Evolutionary conservation across 2,329 filamentous ascomycete genomes (phyloP), one percentile per base, ranked within the genome.

Genomic region (Pseudogymnoascus sp.): DNA sequence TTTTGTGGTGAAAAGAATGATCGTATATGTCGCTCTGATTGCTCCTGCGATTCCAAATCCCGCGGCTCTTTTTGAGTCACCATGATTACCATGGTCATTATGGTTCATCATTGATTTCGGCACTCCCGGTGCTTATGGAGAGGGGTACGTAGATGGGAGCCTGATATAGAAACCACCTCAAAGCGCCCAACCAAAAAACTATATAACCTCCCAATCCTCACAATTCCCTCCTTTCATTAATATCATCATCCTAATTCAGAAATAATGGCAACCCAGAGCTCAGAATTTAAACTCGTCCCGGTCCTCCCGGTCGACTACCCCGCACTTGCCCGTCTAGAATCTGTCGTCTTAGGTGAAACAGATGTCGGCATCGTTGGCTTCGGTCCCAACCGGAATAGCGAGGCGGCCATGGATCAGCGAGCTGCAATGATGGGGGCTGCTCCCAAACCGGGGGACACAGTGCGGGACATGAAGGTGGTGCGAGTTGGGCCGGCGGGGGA

Each of bases 271-370:
- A 33, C n/a, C 15, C 29, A 31, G 6, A 29, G 33, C 27, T 29
- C 45, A 55, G 18, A 42, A 60, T 61, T 65, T 4, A 61, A 58
- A 4, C 15, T 62, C 8, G 31, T 40, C 25, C 60, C 62, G 1
- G 64, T 45, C 15, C 48, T 62, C 36, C 42, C 62, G 31, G 5
- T 18, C n/a, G 64, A 68, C 58, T 62, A 55, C 45, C 36, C 39
- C 35, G 15, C 60, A 9, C 33, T 67, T 15, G 60, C 65, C n/a
- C 13, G 33, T 13, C 59, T 68, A 6, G 64, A 67, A 62, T 58
- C 29, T 21, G 35, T 3, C 2, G 59, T 55, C 48, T 67, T 68
- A 61, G 61, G 60, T 6, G 18, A 64, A 12, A 64, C 65, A 2
- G 59, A 62, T 13, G 65, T 68, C 59, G 52, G 35, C 7, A 58